Conservation (phyloP, 345 rosid genomes). For the Eutrema japonicum region DNA sequence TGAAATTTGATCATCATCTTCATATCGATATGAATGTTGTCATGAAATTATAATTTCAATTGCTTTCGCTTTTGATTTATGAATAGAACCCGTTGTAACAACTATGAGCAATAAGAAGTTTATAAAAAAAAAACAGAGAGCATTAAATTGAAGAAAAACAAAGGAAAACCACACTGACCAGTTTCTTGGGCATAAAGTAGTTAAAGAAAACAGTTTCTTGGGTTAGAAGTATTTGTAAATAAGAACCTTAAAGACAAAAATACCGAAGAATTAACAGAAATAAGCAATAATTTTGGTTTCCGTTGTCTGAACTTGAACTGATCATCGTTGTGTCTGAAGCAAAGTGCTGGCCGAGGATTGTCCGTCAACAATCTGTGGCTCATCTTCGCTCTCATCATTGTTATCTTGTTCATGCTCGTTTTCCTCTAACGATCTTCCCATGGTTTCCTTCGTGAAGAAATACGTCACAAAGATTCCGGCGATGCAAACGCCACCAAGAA, state of each 20-base stretch:
- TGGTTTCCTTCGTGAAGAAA: conserved; percentile 60
- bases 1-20: conserved; percentile 12
- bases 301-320: conserved; percentile 11
- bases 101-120: not conserved
- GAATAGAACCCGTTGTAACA: conserved; percentile 17
- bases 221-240: not conserved
- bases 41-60: not conserved
- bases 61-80: not conserved
- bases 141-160: not conserved
- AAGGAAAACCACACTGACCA: not conserved
- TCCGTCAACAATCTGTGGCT: conserved; percentile 27
- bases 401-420: conserved; percentile 47
- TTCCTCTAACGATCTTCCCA: conserved; percentile 74
- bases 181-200: not conserved
- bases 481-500: conserved; percentile 58
- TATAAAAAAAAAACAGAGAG: not conserved
- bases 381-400: conserved; percentile 15
- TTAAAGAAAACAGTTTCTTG: conserved; percentile 15
- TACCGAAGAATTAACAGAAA: not conserved
- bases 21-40: conserved; percentile 15
- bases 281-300: not conserved
- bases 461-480: conserved; percentile 54
- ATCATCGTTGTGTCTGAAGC: conserved; percentile 19
- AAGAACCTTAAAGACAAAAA: not conserved
- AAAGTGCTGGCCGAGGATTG: conserved; percentile 36